Evolutionary conservation across 2,329 filamentous ascomycete genomes (phyloP), one percentile per base, ranked within the genome.

Genomic region (Fusarium newnesense): DNA sequence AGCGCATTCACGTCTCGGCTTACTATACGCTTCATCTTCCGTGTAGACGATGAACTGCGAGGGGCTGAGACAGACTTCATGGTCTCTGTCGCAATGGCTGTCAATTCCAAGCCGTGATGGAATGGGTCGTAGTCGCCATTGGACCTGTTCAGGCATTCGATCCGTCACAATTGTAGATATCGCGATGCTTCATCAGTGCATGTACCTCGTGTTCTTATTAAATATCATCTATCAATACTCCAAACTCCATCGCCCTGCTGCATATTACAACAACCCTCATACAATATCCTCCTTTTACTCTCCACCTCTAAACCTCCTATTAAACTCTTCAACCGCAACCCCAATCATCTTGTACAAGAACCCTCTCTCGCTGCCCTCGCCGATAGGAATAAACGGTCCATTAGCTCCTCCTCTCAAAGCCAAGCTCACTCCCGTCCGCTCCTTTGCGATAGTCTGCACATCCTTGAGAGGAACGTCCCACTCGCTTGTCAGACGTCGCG

Each of bases 391-490:
- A 79, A 98, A 99, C 5, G 96, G 96, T 1, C 96, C 96, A 80
- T 97, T 97, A 5, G 92, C 94, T 7, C 95, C 96, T 16, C 95
- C 96, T 75, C 97, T 93, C 74, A 98, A 84, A 52, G 93, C 92
- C 70, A 99, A 89, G 75, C 94, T 95, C 83, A 99, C 91, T 1
- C 96, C 97, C 1, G 96, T 99, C 59, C 96, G 87, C 86, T 99
- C 97, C 85, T 98, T 99, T 50, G 92, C 93, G 74, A 99, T 98
- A 0, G 95, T 98, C 86, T 98, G 95, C 26, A 99, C 91, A 80
- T 99, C 96, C 79, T 96, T 98, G 74, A 99, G 87, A 32, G 94
- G 93, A 16, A 98, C 94, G 79, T 99, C 96, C 96, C 96, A 99
- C 83, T 98, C 96, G 24, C 92, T 95, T 60, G 90, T 92, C 78